phyloP scores from a whole-genome alignment of 257 asterid species.

The Galeopsis tetrahit region DNA sequence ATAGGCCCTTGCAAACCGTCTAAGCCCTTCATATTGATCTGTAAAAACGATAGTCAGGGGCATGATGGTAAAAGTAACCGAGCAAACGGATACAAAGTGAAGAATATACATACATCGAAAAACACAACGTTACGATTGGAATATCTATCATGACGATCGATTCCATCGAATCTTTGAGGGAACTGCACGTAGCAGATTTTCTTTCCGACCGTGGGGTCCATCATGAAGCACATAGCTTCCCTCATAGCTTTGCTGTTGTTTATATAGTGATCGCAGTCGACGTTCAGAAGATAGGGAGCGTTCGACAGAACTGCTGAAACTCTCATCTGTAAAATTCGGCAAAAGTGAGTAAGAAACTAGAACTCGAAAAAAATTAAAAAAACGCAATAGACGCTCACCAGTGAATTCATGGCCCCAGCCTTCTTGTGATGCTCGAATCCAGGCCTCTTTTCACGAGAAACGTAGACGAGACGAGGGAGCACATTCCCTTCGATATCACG shows the following conservation, averaged over 20 bases:
- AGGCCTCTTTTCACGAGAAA: conserved; percentile 95
- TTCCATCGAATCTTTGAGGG: conserved; percentile 95
- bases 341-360: conserved; percentile 3
- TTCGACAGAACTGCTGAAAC: conserved; percentile 94
- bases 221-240: conserved; percentile 97
- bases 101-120: conserved; percentile 71
- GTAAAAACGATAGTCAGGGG: conserved; percentile 38
- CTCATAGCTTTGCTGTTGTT: conserved; percentile 91
- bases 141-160: conserved; percentile 85
- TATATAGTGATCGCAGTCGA: conserved; percentile 94
- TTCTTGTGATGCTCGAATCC: conserved; percentile 94
- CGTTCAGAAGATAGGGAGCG: conserved; percentile 87
- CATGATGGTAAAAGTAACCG: conserved; percentile 6
- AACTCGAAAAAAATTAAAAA: background rate
- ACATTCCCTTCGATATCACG: conserved; percentile 69
- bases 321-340: conserved; percentile 56
- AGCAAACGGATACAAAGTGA: conserved; percentile 12
- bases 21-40: conserved; percentile 97
- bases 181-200: conserved; percentile 91
- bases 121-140: conserved; percentile 89
- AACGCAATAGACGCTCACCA: conserved; percentile 49
- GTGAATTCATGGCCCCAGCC: conserved; percentile 95
- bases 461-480: conserved; percentile 77
- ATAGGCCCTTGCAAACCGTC: conserved; percentile 98
- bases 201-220: conserved; percentile 94